phyloP scores from a whole-genome alignment of 257 asterid genomes.

The Echium plantagineum region DNA sequence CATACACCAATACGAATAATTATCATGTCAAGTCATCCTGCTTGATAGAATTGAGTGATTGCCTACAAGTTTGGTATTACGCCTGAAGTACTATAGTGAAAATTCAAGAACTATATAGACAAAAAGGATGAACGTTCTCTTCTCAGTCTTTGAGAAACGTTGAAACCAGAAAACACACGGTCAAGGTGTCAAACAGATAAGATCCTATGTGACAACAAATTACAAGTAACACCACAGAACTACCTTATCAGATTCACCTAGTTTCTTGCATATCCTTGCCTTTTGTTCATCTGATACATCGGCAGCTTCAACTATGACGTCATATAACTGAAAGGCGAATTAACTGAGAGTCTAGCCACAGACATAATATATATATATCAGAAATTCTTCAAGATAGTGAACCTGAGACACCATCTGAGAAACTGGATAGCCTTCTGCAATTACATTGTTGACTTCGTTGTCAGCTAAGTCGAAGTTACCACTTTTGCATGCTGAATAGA shows the following conservation, averaged over 20 bases:
- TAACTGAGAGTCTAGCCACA: constrained; percentile 19
- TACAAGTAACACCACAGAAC: constrained; percentile 2
- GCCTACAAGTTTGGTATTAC: not conserved
- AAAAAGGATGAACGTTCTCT: not conserved
- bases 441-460: constrained; percentile 67
- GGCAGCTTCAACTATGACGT: constrained; percentile 52
- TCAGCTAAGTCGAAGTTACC: constrained; percentile 78
- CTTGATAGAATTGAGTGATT: not conserved
- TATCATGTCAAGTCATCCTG: not conserved
- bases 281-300: constrained; percentile 70
- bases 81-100: not conserved
- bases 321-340: constrained; percentile 54
- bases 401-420: constrained; percentile 94
- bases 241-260: constrained; percentile 94
- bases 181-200: not conserved
- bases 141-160: not conserved
- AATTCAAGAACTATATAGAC: not conserved
- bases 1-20: too few species aligned
- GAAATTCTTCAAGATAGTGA: constrained; percentile 6
- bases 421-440: constrained; percentile 93
- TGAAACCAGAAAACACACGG: not conserved
- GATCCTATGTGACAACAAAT: not conserved
- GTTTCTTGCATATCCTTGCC: constrained; percentile 82
- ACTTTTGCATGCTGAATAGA: constrained; percentile 65
- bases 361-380: not conserved